These are phyloP conservation scores for Dioszegia aurantiaca DNA, from an alignment of 768 basidiomycete genomes.

Conservation along the genomic window DNA sequence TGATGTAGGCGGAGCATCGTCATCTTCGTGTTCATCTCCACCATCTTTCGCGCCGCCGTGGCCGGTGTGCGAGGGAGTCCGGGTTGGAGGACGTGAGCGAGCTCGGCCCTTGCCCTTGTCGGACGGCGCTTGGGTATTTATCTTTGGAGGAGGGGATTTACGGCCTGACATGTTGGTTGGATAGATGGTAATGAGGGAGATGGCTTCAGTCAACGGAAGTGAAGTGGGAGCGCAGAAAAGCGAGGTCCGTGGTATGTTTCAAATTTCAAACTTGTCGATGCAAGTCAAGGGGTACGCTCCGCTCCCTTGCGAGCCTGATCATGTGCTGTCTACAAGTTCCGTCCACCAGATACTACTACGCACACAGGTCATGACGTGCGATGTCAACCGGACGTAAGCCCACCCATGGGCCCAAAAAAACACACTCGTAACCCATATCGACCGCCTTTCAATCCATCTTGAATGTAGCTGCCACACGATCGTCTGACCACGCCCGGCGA, in stretches of 20 bases:
- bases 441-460: neutral
- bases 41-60: neutral
- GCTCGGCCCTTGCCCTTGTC: constrained; percentile 4
- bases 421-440: no score
- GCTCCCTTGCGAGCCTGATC: no score
- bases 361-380: no score
- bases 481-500: constrained; percentile 21
- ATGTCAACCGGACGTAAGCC: no score
- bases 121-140: neutral
- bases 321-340: no score
- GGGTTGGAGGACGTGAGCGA: neutral
- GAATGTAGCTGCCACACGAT: constrained; percentile 13
- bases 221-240: neutral
- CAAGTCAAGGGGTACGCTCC: no score
- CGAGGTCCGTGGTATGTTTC: neutral
- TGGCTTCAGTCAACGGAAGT: neutral
- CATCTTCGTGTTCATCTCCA: neutral
- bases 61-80: constrained; percentile 1
- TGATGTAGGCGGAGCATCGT: constrained; percentile 5
- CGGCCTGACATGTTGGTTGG: neutral
- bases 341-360: no score
- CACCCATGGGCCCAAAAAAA: no score
- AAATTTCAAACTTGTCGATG: neutral
- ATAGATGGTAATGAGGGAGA: neutral
- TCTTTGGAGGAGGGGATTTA: constrained; percentile 7